Conservation (phyloP, 2,329 filamentous ascomycete species). For the Calycina herbarum region DNA sequence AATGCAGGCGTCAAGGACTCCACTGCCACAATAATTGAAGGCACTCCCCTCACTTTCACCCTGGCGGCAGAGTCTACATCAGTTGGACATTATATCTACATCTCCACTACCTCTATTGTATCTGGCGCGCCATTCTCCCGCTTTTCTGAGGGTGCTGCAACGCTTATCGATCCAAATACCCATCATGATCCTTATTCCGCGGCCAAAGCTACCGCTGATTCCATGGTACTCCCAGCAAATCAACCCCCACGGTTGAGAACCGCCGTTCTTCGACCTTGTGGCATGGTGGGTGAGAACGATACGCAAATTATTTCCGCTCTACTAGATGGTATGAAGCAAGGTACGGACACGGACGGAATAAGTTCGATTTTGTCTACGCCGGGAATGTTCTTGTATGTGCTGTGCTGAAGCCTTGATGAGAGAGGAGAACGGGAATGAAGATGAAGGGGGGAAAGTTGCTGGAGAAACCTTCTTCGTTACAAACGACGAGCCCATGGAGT, state of each 20-base stretch:
- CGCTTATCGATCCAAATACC: slow-evolving; percentile 7
- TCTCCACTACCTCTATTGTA: slow-evolving; percentile 9
- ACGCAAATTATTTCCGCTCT: slow-evolving; percentile 6
- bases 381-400: slow-evolving; percentile 15
- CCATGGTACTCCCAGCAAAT: slow-evolving; percentile 16
- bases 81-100: slow-evolving; percentile 10
- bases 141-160: slow-evolving; percentile 3
- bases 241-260: slow-evolving; percentile 4
- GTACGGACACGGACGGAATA: slow-evolving; percentile 6
- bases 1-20: slow-evolving; percentile 10
- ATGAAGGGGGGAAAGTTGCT: slow-evolving; percentile 9
- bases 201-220: slow-evolving; percentile 17
- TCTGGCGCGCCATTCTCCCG: slow-evolving; percentile 6
- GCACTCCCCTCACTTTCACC: not conserved
- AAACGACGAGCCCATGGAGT: slow-evolving; percentile 16
- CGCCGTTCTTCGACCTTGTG: slow-evolving; percentile 12
- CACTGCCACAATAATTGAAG: slow-evolving; percentile 3
- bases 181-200: slow-evolving; percentile 12
- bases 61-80: slow-evolving; percentile 2
- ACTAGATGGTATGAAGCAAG: not conserved
- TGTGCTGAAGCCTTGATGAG: slow-evolving; percentile 7
- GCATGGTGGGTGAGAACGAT: slow-evolving; percentile 15
- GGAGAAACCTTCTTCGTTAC: slow-evolving; percentile 21
- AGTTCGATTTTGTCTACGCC: slow-evolving; percentile 11
- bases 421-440: not conserved